phyloP scores from a whole-genome alignment of 108 stramenopile genomes.

The Chaetoceros muelleri region DNA sequence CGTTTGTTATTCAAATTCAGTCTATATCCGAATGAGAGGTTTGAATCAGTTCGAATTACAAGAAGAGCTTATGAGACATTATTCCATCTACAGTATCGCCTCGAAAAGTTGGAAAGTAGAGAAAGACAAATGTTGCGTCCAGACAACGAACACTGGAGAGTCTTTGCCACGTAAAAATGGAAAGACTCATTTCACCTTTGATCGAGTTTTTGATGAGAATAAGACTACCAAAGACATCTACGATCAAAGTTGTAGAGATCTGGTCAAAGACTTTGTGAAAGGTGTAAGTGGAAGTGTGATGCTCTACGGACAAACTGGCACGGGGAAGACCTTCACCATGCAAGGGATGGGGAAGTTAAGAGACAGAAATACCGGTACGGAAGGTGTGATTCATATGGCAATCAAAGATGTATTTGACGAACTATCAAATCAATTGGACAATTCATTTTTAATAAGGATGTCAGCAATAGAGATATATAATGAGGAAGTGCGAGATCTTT shows the following conservation, averaged over 20 bases:
- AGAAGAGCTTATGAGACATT: no score
- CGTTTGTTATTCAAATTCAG: no score
- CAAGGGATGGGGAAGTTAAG: conserved; percentile 22
- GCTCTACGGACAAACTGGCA: conserved; percentile 55
- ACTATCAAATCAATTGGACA: neutral
- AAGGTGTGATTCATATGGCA: neutral
- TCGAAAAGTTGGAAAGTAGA: neutral
- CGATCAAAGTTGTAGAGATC: conserved; percentile 14
- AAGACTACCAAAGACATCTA: conserved; percentile 23
- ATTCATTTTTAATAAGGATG: neutral
- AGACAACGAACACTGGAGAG: neutral
- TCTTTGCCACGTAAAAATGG: neutral
- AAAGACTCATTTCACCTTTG: conserved; percentile 31
- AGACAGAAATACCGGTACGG: neutral
- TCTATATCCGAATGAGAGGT: no score
- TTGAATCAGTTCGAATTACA: no score
- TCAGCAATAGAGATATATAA: neutral
- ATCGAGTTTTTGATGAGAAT: conserved; percentile 29
- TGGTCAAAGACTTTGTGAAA: conserved; percentile 40
- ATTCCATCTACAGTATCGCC: no score
- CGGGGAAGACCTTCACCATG: conserved; percentile 51
- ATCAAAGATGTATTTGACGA: neutral
- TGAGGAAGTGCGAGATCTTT: neutral
- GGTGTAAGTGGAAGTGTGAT: conserved; percentile 42
- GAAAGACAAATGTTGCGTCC: neutral